Base-by-base conservation (phyloP, 345 rosid genomes). In the Sisymbrium irio region DNA sequence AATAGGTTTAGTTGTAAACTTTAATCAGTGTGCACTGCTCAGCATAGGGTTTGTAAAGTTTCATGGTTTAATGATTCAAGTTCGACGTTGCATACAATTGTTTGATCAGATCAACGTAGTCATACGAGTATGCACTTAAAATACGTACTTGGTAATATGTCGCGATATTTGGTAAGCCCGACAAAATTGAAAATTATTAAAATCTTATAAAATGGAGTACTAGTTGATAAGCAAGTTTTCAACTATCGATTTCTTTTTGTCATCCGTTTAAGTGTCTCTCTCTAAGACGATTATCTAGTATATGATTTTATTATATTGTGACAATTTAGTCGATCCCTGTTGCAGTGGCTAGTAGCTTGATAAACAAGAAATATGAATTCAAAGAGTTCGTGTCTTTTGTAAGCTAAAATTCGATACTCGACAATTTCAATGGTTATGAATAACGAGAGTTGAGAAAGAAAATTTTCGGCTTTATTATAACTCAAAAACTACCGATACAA, bases 141-240 rank as follows among this genome's bases (percentile, higher is more conserved):
- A 56, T 73, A 57, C 11, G 13, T 45, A 46, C 56, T 55, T n/a
- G 72, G 77, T 73, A 18, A 36, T 56, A 56, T 46, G 77, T 65
- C 72, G 65, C 39, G 13, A 35, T 65, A 45, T 57, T 13, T 18
- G 41, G 41, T 65, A 46, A 45, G 37, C 20, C 8, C 8, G 8
- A 63, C 64, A 44, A 65, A 50, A 22, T 8, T 65, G 22, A 58
- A 65, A 56, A 73, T 46, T 10, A 35, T 44, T 19, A 8, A 60
- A 46, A 12, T 22, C 58, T 4, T 44, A 22, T 44, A 14, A 9
- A 30, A 35, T 35, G 9, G n/a, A n/a, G n/a, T n/a, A n/a, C n/a
- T 22, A 33, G 22, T 1, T 13, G 33, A 8, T 44, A 55, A 41
- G 42, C 64, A 55, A 56, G 12, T 36, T 18, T 54, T 42, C 4